A percentile compares a stretch with the other conserved stretches of the same genome.
Evolutionary conservation across 148 eudicot species (phyloP).

Genomic region (Bassia scoparia): DNA sequence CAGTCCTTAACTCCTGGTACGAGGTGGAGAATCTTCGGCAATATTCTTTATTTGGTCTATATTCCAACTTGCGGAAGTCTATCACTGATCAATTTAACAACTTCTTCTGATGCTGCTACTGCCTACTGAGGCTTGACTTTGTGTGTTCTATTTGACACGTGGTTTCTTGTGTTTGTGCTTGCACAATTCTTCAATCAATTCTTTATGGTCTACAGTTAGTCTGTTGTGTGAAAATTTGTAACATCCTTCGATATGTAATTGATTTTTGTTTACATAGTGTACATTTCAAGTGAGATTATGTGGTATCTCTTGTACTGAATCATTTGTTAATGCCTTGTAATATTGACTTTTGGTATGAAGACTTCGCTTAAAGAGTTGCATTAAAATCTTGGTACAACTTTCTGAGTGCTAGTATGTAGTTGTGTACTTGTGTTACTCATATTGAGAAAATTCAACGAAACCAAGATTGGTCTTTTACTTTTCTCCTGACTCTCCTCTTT

Average conservation of each 20-base stretch:
- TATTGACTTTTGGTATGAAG: no score
- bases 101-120: conserved; percentile 42
- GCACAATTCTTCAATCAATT: not conserved
- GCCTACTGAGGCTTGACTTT: not conserved
- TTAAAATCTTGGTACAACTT: no score
- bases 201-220: not conserved
- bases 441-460: no score
- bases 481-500: no score
- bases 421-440: no score
- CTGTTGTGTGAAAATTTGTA: conserved; percentile 11
- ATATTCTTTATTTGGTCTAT: conserved; percentile 70
- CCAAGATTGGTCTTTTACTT: no score
- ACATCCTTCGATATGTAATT: conserved; percentile 14
- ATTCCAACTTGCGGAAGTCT: conserved; percentile 62
- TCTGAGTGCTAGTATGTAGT: no score
- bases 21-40: conserved; percentile 76
- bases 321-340: no score
- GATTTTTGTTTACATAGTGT: conserved; percentile 5
- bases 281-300: not conserved
- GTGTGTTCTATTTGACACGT: not conserved
- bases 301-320: not conserved
- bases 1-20: conserved; percentile 82
- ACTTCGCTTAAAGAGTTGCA: no score
- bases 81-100: conserved; percentile 66
- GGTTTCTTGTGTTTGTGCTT: not conserved